Evolutionary conservation across 108 stramenopile genomes (phyloP).

Genomic region (Nitzschia sp.): DNA sequence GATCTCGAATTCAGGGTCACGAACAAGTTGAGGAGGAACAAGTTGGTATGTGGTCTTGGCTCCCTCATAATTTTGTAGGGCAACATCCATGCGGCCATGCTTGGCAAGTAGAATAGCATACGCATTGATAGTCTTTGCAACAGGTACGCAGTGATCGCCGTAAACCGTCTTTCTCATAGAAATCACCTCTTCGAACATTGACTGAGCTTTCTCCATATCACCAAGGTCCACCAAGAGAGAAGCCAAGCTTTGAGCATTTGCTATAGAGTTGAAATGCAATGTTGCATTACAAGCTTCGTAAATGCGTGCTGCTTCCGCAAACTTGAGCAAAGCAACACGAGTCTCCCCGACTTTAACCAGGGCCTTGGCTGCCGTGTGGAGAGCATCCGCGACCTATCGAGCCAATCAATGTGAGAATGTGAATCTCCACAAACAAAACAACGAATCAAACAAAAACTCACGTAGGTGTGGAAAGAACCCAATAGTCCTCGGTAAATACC

Average conservation of each 20-base stretch:
- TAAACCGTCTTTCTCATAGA: conserved; percentile 70
- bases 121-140: conserved; percentile 85
- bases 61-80: conserved; percentile 71
- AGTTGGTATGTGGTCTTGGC: conserved; percentile 60
- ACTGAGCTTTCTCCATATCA: conserved; percentile 74
- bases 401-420: neutral
- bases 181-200: conserved; percentile 84
- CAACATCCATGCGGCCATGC: conserved; percentile 81
- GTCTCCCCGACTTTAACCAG: conserved; percentile 73
- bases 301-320: conserved; percentile 79
- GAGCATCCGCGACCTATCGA: conserved; percentile 55
- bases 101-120: conserved; percentile 86
- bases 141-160: conserved; percentile 66
- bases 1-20: conserved; percentile 70
- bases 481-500: conserved; percentile 67
- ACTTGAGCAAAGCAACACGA: conserved; percentile 69
- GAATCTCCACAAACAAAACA: neutral
- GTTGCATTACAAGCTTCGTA: conserved; percentile 80
- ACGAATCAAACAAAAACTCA: conserved; percentile 10
- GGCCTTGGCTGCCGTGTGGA: conserved; percentile 76
- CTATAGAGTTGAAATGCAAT: conserved; percentile 77
- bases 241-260: conserved; percentile 79
- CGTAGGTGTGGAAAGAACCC: conserved; percentile 62
- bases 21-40: conserved; percentile 52
- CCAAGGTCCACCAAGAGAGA: conserved; percentile 77